phyloP scores from a whole-genome alignment of 192 early-diverging fungal genomes.

The Coemansia sp. region DNA sequence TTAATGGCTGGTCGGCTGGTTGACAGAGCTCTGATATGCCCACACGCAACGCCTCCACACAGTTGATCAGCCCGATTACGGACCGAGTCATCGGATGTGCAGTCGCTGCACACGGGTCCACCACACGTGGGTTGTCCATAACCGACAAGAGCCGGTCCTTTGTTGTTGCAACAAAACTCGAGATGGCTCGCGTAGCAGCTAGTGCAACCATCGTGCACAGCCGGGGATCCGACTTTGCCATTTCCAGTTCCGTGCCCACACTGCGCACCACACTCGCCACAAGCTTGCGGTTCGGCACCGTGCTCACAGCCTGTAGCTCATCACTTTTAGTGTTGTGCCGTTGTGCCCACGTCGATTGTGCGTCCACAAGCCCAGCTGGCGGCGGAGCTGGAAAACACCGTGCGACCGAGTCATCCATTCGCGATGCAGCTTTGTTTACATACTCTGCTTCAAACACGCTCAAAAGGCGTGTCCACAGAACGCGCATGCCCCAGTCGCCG shows the following conservation, averaged over 20 bases:
- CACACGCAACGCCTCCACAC: not conserved
- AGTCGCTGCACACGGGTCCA: not conserved
- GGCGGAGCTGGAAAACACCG: conserved; percentile 28
- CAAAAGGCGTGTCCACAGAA: conserved; percentile 37
- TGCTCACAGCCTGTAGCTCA: conserved; percentile 10
- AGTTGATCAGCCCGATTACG: not conserved
- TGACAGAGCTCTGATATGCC: not conserved
- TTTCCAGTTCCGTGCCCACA: conserved; percentile 35
- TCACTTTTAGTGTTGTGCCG: not conserved
- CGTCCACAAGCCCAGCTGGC: conserved; percentile 28
- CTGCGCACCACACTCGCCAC: conserved; percentile 30
- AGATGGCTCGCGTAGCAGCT: not conserved
- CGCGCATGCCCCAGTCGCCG: conserved; percentile 5
- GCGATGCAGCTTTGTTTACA: conserved; percentile 14
- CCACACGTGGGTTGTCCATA: not conserved
- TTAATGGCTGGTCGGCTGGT: not conserved
- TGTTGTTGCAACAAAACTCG: not conserved
- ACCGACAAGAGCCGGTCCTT: not conserved
- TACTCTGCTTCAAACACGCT: conserved; percentile 26
- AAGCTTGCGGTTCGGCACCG: conserved; percentile 22
- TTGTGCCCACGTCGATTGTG: conserved; percentile 18
- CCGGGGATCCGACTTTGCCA: conserved; percentile 5
- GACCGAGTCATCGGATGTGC: not conserved
- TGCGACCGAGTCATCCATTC: conserved; percentile 23
- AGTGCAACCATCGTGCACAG: not conserved